Evolutionary conservation across 2,329 filamentous ascomycete genomes (phyloP).

Genomic region (Cladobotryum protrusum): DNA sequence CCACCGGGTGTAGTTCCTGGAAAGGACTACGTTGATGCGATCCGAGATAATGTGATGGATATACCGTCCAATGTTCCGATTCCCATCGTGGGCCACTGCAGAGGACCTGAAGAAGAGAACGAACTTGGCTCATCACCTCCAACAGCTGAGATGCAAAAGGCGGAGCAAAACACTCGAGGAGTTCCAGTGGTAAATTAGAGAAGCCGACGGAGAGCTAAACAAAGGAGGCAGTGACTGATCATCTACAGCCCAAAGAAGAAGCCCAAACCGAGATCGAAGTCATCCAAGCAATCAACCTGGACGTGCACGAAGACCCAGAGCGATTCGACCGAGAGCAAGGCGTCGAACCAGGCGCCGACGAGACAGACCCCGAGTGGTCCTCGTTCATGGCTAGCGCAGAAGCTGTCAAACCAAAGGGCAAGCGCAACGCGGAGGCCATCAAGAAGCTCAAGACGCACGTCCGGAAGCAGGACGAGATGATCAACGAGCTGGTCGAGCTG

Average conservation of each 20-base stretch:
- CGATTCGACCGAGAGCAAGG: neutral
- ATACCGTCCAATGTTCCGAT: slow-evolving; percentile 1
- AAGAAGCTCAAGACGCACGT: neutral
- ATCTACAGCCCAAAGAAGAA: neutral
- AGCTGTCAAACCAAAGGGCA: neutral
- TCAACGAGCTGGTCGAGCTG: neutral
- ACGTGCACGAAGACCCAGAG: neutral
- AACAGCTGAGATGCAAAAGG: too few relatives aligned
- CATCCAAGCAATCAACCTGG: neutral
- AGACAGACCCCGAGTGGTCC: neutral
- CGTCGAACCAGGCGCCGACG: neutral
- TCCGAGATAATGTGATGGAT: slow-evolving; percentile 2
- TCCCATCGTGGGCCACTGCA: neutral
- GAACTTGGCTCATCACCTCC: too few relatives aligned
- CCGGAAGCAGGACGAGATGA: neutral
- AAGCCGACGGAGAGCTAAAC: too few relatives aligned
- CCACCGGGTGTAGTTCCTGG: slow-evolving; percentile 3
- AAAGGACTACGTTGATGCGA: neutral
- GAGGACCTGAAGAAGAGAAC: too few relatives aligned
- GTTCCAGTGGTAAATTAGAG: too few relatives aligned
- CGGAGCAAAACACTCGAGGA: too few relatives aligned
- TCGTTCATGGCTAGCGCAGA: neutral
- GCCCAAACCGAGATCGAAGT: neutral
- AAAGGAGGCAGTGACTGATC: too few relatives aligned
- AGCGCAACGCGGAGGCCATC: neutral